Evolutionary conservation across 2,329 filamentous ascomycete genomes (phyloP), one percentile per base, ranked within the genome.

Genomic region (Alternaria atra): DNA sequence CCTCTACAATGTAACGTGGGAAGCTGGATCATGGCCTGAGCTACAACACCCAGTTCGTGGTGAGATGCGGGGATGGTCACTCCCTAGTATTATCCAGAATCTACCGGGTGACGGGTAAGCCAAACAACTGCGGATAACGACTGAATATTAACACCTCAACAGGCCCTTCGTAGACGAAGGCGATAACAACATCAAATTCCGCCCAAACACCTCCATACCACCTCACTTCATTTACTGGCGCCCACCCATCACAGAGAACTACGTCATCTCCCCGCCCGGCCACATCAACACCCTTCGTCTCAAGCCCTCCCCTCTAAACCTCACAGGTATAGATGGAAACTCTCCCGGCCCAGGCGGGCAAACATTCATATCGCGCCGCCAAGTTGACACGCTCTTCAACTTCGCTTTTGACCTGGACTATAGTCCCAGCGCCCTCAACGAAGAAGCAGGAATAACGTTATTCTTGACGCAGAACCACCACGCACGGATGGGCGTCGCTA

Each of bases 141-240:
- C 20, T 42, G 25, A 20, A 6, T 15, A 12, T 56, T 54, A 20
- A 60, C 32, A 52, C 27, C 32, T 12, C n/a, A 20, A 1, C 27
- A 70, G 70, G 0, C 79, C 80, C 1, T 81, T 82, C 42, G 79
- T 82, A 34, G 69, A 74, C 7, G 79, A 78, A 12, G 77, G 79
- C 2, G 85, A 70, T 34, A 48, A 86, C 63, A 59, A 71, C 23
- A 62, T 84, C 20, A 78, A 82, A 42, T 87, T 87, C 65, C 58
- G 69, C 1, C 79, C 82, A 0, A 80, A 79, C 0, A 80, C 80
- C 0, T 60, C 64, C 0, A 70, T 88, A 0, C 85, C 85, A 0
- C 73, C 77, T 0, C 83, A 88, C 63, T 84, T 88, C 60, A 78
- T 84, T 0, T 77, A 86, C 73, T 88, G 85, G 84, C 80, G 87